Percentiles rank a stretch among this genome's conserved stretches.
phyloP scores from a whole-genome alignment of 2,329 filamentous ascomycete genomes.

The Didymellaceae sp. region DNA sequence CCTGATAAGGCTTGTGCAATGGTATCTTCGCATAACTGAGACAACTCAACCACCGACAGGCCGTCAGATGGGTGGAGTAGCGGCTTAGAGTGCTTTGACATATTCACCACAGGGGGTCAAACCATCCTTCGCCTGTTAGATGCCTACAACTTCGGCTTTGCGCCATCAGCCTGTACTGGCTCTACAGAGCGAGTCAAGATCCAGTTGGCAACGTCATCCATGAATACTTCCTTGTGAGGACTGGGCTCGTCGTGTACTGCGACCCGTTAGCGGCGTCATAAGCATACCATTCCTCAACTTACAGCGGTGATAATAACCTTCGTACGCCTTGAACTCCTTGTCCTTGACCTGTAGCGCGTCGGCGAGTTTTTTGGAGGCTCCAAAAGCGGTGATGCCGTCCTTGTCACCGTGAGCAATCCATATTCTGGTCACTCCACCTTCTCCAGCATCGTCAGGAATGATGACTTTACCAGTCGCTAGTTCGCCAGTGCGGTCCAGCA shows the following conservation, averaged over 20 bases:
- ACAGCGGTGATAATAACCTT: constrained; percentile 78
- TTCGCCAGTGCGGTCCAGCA: constrained; percentile 75
- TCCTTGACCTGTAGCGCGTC: constrained; percentile 66
- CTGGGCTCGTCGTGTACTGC: constrained; percentile 49
- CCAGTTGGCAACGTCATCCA: constrained; percentile 46
- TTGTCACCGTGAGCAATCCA: constrained; percentile 79
- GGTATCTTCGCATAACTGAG: not conserved
- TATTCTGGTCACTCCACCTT: constrained; percentile 66
- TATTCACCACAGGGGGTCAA: too few relatives aligned
- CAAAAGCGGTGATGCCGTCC: constrained; percentile 72
- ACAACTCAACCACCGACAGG: too few relatives aligned
- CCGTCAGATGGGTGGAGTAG: too few relatives aligned
- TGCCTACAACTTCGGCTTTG: constrained; percentile 43
- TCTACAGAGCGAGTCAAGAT: constrained; percentile 43
- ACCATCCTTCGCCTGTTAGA: too few relatives aligned
- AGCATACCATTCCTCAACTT: too few relatives aligned
- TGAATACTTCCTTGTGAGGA: constrained; percentile 43
- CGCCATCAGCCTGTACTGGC: constrained; percentile 35
- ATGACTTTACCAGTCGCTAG: constrained; percentile 64
- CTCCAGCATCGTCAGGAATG: constrained; percentile 51
- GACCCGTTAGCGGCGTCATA: too few relatives aligned
- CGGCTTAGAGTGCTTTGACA: too few relatives aligned
- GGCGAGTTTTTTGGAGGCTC: constrained; percentile 69
- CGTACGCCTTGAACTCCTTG: constrained; percentile 74
- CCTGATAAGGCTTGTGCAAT: constrained; percentile 13